These are phyloP conservation scores for Trichothecium roseum DNA, from an alignment of 2,329 filamentous ascomycete genomes.

Conservation along the genomic window DNA sequence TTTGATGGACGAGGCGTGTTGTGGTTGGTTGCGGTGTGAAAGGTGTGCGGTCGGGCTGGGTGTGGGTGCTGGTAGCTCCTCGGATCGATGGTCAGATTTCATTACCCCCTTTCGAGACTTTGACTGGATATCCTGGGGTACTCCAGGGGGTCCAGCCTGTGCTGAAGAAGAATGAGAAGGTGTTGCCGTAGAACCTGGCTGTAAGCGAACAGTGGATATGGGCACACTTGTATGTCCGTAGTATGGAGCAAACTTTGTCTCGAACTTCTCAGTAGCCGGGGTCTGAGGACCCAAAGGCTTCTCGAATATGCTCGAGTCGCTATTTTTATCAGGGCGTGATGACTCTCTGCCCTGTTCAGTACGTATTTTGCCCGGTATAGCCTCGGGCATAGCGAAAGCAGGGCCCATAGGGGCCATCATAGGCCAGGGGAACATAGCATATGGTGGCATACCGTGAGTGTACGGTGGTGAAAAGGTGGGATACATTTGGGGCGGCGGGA, in stretches of 20 bases:
- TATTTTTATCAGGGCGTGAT: slow-evolving; percentile 15
- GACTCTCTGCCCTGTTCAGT: slow-evolving; percentile 12
- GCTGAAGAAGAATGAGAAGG: too few relatives aligned
- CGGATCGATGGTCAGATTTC: too few relatives aligned
- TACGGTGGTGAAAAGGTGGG: background rate
- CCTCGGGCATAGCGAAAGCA: slow-evolving; percentile 13
- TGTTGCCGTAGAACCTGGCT: too few relatives aligned
- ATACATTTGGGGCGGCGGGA: too few relatives aligned
- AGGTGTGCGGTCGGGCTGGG: too few relatives aligned
- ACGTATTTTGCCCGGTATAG: slow-evolving; percentile 6
- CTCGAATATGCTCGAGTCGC: slow-evolving; percentile 18
- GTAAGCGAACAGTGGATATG: too few relatives aligned
- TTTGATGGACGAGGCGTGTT: slow-evolving; percentile 40
- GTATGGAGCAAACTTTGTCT: slow-evolving; percentile 29
- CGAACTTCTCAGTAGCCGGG: slow-evolving; percentile 33
- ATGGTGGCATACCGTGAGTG: background rate
- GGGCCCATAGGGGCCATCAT: slow-evolving; percentile 18
- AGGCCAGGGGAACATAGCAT: slow-evolving; percentile 9
- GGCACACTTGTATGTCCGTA: slow-evolving; percentile 35
- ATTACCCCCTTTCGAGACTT: too few relatives aligned
- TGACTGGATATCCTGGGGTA: too few relatives aligned
- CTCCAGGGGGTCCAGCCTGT: too few relatives aligned
- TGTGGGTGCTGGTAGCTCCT: too few relatives aligned
- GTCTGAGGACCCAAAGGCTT: slow-evolving; percentile 20
- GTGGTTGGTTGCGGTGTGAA: background rate